Evolutionary conservation across 2,329 filamentous ascomycete genomes (phyloP).

Genomic region (Phoma herbarum): DNA sequence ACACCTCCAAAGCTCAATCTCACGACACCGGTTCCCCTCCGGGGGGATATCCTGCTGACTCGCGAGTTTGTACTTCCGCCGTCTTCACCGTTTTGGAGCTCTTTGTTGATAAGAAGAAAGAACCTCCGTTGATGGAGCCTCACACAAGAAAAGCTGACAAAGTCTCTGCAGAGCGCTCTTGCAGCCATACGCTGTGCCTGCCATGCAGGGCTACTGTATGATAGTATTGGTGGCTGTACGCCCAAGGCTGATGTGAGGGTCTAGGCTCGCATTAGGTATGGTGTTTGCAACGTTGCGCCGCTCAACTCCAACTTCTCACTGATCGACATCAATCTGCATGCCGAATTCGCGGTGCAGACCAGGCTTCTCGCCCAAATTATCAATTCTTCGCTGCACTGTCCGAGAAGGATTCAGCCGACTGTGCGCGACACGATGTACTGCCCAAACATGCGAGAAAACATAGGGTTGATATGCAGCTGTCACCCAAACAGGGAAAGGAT

Average conservation of each 20-base stretch:
- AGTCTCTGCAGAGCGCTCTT: conserved; percentile 30
- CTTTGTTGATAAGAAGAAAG: conserved; percentile 28
- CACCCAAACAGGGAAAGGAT: conserved; percentile 13
- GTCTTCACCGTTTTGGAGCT: conserved; percentile 17
- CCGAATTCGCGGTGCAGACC: background rate
- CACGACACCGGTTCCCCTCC: conserved; percentile 30
- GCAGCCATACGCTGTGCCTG: conserved; percentile 33
- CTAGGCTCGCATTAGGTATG: conserved; percentile 19
- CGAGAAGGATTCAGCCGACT: conserved; percentile 26
- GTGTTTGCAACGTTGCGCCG: conserved; percentile 20
- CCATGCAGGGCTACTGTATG: conserved; percentile 51
- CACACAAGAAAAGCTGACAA: conserved; percentile 34
- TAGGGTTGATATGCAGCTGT: conserved; percentile 17
- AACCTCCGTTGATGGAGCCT: conserved; percentile 13
- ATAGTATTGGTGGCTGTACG: conserved; percentile 50
- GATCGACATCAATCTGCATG: conserved; percentile 18
- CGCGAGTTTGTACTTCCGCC: conserved; percentile 3
- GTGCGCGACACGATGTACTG: conserved; percentile 19
- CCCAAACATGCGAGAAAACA: conserved; percentile 6
- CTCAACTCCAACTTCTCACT: background rate
- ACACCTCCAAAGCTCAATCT: conserved; percentile 12
- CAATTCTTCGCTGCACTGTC: conserved; percentile 4
- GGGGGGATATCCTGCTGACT: conserved; percentile 19
- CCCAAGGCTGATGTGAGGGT: conserved; percentile 31
- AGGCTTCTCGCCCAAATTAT: background rate